Conservation (phyloP, 371 early-diverging fungal species). For the Mucor saturninus region DNA sequence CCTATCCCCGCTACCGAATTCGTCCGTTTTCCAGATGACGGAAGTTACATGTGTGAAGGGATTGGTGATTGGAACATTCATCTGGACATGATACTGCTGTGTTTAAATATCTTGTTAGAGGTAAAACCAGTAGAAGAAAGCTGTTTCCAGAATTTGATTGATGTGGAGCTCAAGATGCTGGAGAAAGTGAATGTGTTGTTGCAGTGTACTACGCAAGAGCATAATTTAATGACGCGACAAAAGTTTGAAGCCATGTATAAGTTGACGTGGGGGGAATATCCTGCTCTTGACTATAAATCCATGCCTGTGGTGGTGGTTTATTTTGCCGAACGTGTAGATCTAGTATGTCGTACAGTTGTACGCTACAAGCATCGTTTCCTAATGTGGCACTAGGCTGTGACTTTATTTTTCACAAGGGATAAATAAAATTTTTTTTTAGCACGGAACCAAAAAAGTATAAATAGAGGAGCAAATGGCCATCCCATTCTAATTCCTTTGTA, state of each 20-base stretch:
- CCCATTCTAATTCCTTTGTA: conserved; percentile 29
- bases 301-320: background rate
- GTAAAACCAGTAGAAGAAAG: background rate
- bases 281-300: background rate
- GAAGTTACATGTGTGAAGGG: conserved; percentile 5
- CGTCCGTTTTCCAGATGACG: background rate
- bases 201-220: background rate
- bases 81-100: background rate
- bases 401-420: background rate
- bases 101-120: background rate
- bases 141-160: background rate
- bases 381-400: too few species aligned
- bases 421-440: background rate
- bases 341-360: background rate
- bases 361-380: too few species aligned
- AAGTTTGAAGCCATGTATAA: conserved; percentile 6
- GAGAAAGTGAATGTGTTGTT: background rate
- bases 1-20: background rate
- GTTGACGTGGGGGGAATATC: background rate
- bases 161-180: background rate
- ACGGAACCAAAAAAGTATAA: conserved; percentile 10
- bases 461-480: conserved; percentile 1
- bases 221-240: background rate
- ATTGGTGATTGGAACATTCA: conserved; percentile 11
- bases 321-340: background rate